Percentiles rank a stretch among this genome's conserved stretches.
phyloP scores from a whole-genome alignment of 805 yeast genomes.

The Saccharomycopsis sp. region DNA sequence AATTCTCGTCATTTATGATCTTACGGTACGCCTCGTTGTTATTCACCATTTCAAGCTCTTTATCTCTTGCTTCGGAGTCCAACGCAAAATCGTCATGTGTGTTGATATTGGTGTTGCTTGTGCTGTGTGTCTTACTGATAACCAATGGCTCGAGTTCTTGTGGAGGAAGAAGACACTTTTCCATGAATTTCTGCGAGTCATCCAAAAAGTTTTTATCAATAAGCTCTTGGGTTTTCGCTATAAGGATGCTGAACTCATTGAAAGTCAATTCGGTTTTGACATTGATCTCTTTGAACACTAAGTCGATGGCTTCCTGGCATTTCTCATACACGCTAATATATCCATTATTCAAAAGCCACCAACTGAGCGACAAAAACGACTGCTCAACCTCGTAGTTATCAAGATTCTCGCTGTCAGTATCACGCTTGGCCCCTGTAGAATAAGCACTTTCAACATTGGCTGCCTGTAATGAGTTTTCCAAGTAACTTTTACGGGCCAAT shows the following conservation, averaged over 20 bases:
- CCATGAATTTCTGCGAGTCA: conserved; percentile 38
- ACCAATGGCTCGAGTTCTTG: conserved; percentile 29
- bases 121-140: conserved; percentile 37
- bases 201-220: conserved; percentile 31
- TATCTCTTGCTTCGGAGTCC: conserved; percentile 3
- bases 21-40: conserved; percentile 18
- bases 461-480: conserved; percentile 67
- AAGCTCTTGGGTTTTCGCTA: conserved; percentile 35
- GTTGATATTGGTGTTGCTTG: conserved; percentile 28
- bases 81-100: background rate
- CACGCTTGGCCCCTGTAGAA: conserved; percentile 21
- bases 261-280: conserved; percentile 68
- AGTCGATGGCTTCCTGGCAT: conserved; percentile 51
- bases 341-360: conserved; percentile 92
- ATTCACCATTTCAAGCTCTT: conserved; percentile 14
- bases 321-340: conserved; percentile 53
- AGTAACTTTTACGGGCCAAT: conserved; percentile 77
- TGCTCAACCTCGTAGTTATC: conserved; percentile 60
- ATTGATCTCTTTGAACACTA: conserved; percentile 54
- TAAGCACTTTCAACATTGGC: conserved; percentile 39
- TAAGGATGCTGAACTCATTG: conserved; percentile 47
- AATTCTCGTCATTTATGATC: conserved; percentile 21
- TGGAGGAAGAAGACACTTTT: conserved; percentile 29
- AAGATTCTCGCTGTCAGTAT: conserved; percentile 25
- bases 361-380: conserved; percentile 75